Conservation (phyloP, 768 basidiomycete genomes). For the Crepidotus variabilis region DNA sequence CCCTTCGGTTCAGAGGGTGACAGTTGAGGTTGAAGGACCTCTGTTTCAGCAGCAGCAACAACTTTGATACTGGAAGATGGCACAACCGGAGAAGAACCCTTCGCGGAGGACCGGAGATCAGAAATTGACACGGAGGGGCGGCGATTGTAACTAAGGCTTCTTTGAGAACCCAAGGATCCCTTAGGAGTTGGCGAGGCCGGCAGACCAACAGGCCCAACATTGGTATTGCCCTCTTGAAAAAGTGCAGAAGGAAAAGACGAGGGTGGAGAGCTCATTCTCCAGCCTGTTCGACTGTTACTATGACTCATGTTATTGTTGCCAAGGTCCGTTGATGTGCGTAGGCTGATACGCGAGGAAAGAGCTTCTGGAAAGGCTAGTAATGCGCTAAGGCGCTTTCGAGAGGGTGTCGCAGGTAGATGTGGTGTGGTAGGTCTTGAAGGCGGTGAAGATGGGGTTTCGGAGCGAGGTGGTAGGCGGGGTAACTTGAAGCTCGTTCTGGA, state of each 20-base stretch:
- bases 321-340: background rate
- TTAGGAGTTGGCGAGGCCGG: too few relatives aligned
- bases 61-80: too few relatives aligned
- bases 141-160: too few relatives aligned
- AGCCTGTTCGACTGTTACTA: background rate
- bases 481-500: background rate
- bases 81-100: too few relatives aligned
- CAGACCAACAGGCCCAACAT: background rate
- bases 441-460: conserved; percentile 1
- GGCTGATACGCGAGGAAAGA: conserved; percentile 8
- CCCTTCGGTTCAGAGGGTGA: too few relatives aligned
- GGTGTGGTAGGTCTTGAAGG: background rate
- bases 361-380: conserved; percentile 12
- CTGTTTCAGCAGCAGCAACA: too few relatives aligned
- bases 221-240: background rate
- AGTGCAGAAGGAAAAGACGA: conserved; percentile 3
- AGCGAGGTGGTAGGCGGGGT: background rate
- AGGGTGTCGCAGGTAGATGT: conserved; percentile 1
- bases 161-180: too few relatives aligned
- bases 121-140: too few relatives aligned
- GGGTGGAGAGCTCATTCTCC: conserved; percentile 6
- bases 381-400: conserved; percentile 13
- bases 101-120: too few relatives aligned
- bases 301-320: background rate
- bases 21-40: too few relatives aligned